Base-by-base conservation (phyloP, 2,329 filamentous ascomycete genomes). In the Aspergillus vadensis region DNA sequence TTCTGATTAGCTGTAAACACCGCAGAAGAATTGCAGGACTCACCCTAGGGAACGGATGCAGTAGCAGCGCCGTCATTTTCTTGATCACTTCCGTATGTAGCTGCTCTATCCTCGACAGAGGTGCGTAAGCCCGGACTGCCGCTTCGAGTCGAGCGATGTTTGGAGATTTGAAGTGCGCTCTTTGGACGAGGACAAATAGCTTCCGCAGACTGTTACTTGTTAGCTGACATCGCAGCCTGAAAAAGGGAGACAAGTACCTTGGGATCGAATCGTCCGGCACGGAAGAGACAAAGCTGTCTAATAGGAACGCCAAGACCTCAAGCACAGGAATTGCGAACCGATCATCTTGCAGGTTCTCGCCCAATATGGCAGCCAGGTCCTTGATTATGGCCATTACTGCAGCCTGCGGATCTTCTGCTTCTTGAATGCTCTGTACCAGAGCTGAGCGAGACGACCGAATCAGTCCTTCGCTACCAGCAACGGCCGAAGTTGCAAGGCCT, bases 61-160 rank as follows among this genome's bases (percentile, higher is more conserved):
- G 76, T 64, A 97, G 79, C 80, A 97, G 85, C 21, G 84, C 86
- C 0, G 85, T 84, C 43, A 97, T 78, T 73, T 92, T 91, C 71
- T 84, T 87, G 57, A 87, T 75, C 3, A 89, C 89, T 19, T 84
- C 83, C 59, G 80, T 79, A 8, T 79, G 76, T 7, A 85, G 77
- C 0, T 79, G 78, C 23, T 80, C 76, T n/a, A 83, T 73, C n/a
- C 75, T 72, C 4, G 86, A 86, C 25, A 97, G 77, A 0, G 86
- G 87, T 2, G 88, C 85, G 75, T 97, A 98, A 12, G 95, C 85
- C 69, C 88, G 89, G 62, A 96, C 80, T 21, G 91, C 91, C 0
- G 91, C 90, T 72, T 91, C 86, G 1, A 98, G 82, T 74, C 95
- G 94, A 54, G 88, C 85, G 47, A 97, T 85, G 72, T 91, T 95